Evolutionary conservation across 352 stramenopile genomes (phyloP), one percentile per base, ranked within the genome.

Genomic region (Globisporangium cylindrosporum): DNA sequence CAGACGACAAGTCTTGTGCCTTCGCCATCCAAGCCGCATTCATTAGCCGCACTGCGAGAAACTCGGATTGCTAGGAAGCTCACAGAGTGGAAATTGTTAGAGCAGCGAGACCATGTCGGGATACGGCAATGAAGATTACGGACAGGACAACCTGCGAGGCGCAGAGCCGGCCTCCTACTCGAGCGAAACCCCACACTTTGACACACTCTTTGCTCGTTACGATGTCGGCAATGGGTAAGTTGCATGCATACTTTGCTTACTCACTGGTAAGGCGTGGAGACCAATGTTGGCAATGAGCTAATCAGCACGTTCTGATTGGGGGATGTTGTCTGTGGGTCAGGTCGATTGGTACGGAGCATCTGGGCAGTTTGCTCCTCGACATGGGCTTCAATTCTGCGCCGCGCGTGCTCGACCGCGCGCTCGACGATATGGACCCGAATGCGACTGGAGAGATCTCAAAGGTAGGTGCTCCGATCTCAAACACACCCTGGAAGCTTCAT

Each of bases 401-500:
- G 0, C 76, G 73, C 2, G 71, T 89, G 3, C 69, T 92, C 25
- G 78, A 91, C 41, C 74, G 69, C 24, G 84, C 79, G 5, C 68
- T 92, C 8, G 84, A 92, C 61, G 84, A 90, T 7, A 88, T 91
- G 77, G 84, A 92, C 54, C 79, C 84, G 4, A 78, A 89, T 41
- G 84, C 84, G 1, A 87, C 76, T 2, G 84, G 84, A 10, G 84
- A 90, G 62, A 89, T 92, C 57, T 64, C 79, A 29, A 92, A 89
- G 69, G 75, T 74, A 89, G 71, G 73, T 74, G 43, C 8, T 22
- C 27, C 18, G 10, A 34, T n/a, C 24, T n/a, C 41, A 48, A 58
- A 18, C 25, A 55, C 8, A 18, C 8, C 8, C 41, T 48, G 41
- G n/a, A 48, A n/a, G 14, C 41, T 59, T 59, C 25, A 24, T 24